Percentiles rank a stretch among this genome's conserved stretches.
Conservation (phyloP, 2,329 filamentous ascomycete species). For the Hypoxylon sp. region DNA sequence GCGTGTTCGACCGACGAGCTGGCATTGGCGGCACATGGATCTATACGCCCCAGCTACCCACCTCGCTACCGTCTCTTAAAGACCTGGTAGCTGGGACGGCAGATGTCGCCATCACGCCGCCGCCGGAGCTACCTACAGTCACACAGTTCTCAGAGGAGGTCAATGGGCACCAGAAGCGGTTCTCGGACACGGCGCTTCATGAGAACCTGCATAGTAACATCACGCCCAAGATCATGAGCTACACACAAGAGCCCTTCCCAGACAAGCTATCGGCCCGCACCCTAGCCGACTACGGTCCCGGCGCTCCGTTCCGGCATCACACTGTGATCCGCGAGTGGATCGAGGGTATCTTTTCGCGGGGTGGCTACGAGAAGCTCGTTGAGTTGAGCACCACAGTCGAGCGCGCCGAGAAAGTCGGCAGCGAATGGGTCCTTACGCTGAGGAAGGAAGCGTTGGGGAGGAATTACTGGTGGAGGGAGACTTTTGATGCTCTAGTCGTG, state of each 20-base stretch:
- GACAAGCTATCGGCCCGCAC: constrained; percentile 52
- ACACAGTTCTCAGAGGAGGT: constrained; percentile 48
- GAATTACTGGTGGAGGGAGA: constrained; percentile 52
- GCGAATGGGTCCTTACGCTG: constrained; percentile 60
- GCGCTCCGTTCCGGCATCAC: constrained; percentile 65
- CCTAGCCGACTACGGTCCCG: constrained; percentile 57
- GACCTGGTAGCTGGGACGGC: constrained; percentile 54
- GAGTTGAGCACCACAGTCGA: constrained; percentile 66
- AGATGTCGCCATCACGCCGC: constrained; percentile 54
- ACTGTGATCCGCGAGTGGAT: constrained; percentile 63
- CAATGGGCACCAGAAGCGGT: constrained; percentile 53
- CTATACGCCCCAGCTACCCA: constrained; percentile 48
- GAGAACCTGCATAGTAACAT: constrained; percentile 68
- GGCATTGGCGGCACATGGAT: constrained; percentile 41
- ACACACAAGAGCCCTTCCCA: constrained; percentile 60
- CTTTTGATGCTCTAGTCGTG: constrained; percentile 70
- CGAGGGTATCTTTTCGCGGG: constrained; percentile 49
- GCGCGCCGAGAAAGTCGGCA: constrained; percentile 54
- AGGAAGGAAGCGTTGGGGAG: constrained; percentile 52
- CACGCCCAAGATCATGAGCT: constrained; percentile 63
- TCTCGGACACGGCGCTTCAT: constrained; percentile 63
- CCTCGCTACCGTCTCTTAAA: constrained; percentile 42
- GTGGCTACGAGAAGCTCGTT: constrained; percentile 48
- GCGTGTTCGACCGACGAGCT: constrained; percentile 65
- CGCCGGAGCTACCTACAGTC: constrained; percentile 53